Base-by-base conservation (phyloP, 2,329 filamentous ascomycete species). In the Hypoxylon sp. region DNA sequence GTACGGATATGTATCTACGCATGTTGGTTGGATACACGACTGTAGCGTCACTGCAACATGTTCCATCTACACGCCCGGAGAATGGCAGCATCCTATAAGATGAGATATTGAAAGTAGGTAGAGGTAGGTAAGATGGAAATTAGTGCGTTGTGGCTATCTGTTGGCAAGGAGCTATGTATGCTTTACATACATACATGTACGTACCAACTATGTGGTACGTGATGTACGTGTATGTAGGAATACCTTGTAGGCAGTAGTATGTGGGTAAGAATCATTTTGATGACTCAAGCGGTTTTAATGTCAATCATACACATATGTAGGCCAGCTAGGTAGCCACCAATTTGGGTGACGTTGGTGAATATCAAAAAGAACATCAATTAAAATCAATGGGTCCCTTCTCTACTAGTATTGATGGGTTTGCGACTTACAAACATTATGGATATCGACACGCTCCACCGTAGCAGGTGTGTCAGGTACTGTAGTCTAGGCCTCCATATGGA, bases 31-130 rank as follows among this genome's bases (percentile, higher is more conserved):
- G 58, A 53, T 57, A 55, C 65, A 61, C 56, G 45, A 61, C 57
- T 17, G 52, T 67, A 67, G 60, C 60, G 65, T 34, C 17, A 56
- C 65, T 64, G 60, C 56, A 50, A 48, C 60, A 49, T 60, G 51
- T 52, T 38, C 65, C 50, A 46, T 52, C 21, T 59, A n/a, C 25
- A 28, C 10, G 17, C 38, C 55, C 41, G 41, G 38, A 52, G 38
- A 43, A 30, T 23, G 25, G 25, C 38, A 21, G 38, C n/a, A 45
- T 43, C 45, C 28, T 41, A 23, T 49, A 36, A 32, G 28, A 21
- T 17, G 28, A 17, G 6, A 43, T 34, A 6, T 17, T 36, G 23
- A 23, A 41, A 43, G 43, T 46, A 57, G 21, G 7, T 6, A 48
- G 25, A 32, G 21, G 34, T 38, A 38, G 13, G 36, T 41, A 41